Evolutionary conservation across 148 eudicot genomes (phyloP).

Genomic region (Heliosperma pusillum): DNA sequence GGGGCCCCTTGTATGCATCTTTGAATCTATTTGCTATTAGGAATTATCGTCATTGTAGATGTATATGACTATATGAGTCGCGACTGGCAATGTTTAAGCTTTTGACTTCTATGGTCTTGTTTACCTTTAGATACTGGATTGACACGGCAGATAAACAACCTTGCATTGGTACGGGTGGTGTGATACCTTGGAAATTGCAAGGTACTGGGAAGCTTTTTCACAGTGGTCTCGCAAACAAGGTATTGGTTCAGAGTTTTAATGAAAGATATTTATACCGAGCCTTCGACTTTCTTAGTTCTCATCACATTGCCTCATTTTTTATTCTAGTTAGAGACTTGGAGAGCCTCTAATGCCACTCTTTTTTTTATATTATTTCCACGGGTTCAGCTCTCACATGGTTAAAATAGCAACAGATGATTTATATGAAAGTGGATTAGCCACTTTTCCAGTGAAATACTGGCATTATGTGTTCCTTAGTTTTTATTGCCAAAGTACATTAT

Average conservation of each 20-base stretch:
- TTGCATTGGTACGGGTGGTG: conserved; percentile 97
- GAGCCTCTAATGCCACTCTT: too few species aligned
- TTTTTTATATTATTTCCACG: too few species aligned
- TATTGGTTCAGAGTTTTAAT: conserved; percentile 26
- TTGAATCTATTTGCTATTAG: background rate
- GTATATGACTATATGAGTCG: background rate
- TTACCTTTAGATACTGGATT: conserved; percentile 71
- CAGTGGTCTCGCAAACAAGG: conserved; percentile 97
- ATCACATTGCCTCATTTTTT: background rate
- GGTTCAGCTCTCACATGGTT: too few species aligned
- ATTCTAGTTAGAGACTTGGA: background rate
- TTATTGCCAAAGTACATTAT: too few species aligned
- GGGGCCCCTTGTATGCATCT: conserved; percentile 78
- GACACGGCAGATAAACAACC: conserved; percentile 99
- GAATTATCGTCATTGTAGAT: background rate
- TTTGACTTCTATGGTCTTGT: background rate
- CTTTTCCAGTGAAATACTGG: too few species aligned
- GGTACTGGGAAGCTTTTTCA: conserved; percentile 90
- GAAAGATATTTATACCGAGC: background rate
- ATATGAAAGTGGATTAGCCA: too few species aligned
- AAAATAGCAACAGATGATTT: too few species aligned
- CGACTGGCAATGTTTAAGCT: background rate
- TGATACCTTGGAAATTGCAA: conserved; percentile 86
- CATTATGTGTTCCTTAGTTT: too few species aligned
- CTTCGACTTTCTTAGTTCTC: background rate